Conservation (phyloP, 345 rosid genomes). For the Lepidium aucheri region DNA sequence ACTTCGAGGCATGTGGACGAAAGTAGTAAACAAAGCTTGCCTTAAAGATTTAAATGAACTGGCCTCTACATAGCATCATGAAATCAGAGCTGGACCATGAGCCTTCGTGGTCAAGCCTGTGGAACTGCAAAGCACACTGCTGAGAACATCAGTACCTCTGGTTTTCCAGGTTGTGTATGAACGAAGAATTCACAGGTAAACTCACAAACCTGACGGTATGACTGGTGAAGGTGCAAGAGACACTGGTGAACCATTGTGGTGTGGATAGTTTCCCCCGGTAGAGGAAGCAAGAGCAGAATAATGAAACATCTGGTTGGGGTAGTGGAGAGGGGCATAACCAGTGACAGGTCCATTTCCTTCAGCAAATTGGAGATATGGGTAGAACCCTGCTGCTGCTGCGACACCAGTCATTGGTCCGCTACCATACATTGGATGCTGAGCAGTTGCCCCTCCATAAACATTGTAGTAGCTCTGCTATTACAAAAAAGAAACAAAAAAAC, state of each 20-base stretch:
- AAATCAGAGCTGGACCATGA: conserved; percentile 54
- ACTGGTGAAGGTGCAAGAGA: conserved; percentile 78
- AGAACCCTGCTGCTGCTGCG: conserved; percentile 55
- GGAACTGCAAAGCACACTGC: conserved; percentile 99
- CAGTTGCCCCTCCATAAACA: conserved; percentile 71
- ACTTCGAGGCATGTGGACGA: conserved; percentile 30
- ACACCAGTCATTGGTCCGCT: conserved; percentile 56
- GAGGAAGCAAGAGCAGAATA: conserved; percentile 55
- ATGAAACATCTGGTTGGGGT: conserved; percentile 67
- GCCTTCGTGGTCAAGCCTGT: conserved; percentile 75
- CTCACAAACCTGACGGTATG: conserved; percentile 63
- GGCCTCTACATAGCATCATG: conserved; percentile 50
- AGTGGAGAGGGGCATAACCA: conserved; percentile 60
- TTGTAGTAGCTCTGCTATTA: conserved; percentile 64
- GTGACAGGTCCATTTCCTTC: conserved; percentile 60
- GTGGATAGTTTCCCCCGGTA: conserved; percentile 49
- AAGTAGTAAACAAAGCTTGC: conserved; percentile 24
- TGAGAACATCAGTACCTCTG: conserved; percentile 54
- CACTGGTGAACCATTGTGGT: conserved; percentile 65
- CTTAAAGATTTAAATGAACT: conserved; percentile 14
- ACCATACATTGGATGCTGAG: conserved; percentile 74
- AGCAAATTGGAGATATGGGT: conserved; percentile 77
- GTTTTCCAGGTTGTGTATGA: background rate
- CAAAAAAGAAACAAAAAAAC: background rate
- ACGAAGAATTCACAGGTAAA: background rate